Evolutionary conservation across 2,329 filamentous ascomycete species (phyloP).

Genomic region (Triangularia verruculosa): DNA sequence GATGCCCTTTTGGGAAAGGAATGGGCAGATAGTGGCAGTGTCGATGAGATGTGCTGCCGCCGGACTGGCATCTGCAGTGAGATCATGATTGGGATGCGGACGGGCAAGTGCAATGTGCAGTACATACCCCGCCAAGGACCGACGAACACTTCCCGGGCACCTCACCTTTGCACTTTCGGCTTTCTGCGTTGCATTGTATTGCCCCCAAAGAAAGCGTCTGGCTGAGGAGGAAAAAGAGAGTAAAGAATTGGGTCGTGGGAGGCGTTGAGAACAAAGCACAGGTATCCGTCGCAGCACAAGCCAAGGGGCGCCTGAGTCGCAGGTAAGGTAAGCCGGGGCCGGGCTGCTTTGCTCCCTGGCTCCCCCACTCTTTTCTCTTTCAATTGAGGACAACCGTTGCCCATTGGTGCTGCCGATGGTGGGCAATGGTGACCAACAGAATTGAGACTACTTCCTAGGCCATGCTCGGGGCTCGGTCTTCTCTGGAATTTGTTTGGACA

Average conservation of each 20-base stretch:
- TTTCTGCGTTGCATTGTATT: background rate
- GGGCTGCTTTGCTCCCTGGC: slow-evolving; percentile 5
- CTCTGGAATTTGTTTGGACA: background rate
- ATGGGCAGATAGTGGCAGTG: slow-evolving; percentile 8
- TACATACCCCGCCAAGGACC: background rate
- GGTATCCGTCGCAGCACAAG: background rate
- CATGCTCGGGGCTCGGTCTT: background rate
- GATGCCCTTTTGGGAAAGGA: background rate
- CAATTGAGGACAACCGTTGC: background rate
- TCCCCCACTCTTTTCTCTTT: background rate
- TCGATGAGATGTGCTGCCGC: background rate
- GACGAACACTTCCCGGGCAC: background rate
- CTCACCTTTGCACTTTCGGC: background rate
- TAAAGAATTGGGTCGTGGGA: background rate
- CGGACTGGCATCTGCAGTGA: background rate
- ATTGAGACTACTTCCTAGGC: background rate
- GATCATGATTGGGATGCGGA: background rate
- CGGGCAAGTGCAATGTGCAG: background rate
- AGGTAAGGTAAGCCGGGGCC: slow-evolving; percentile 1
- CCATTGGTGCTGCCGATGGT: background rate
- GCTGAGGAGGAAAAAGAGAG: background rate
- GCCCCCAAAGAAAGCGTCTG: background rate
- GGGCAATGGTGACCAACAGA: background rate
- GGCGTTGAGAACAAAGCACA: slow-evolving; percentile 5
- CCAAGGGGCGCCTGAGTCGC: slow-evolving; percentile 8